These are phyloP conservation scores for Penicillium tannophilum DNA, from an alignment of 495 filamentous ascomycete species.

Conservation along the genomic window DNA sequence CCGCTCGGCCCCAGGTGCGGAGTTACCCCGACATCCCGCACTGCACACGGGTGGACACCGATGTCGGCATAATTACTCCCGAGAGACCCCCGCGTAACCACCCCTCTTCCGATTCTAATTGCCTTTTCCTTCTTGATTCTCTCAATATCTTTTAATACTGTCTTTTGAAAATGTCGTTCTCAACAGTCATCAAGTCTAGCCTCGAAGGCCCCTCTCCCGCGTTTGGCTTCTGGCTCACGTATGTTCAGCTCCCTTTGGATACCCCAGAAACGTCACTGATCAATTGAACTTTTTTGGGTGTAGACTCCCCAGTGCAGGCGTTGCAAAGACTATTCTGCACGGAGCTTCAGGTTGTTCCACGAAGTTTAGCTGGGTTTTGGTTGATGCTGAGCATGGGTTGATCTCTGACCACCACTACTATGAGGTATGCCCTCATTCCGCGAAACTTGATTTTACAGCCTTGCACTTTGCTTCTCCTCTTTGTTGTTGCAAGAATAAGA, in stretches of 20 bases:
- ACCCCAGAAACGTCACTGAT: neutral
- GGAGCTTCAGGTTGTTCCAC: slow-evolving; percentile 28
- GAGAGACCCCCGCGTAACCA: neutral
- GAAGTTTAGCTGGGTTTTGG: slow-evolving; percentile 64
- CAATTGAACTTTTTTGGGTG: neutral
- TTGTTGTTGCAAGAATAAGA: neutral
- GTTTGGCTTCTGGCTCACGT: slow-evolving; percentile 46
- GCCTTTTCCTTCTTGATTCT: neutral
- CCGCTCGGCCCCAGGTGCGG: neutral
- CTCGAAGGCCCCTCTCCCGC: slow-evolving; percentile 22
- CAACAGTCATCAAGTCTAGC: slow-evolving; percentile 24
- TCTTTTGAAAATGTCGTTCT: slow-evolving; percentile 26
- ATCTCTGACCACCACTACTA: slow-evolving; percentile 43
- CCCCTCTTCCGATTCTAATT: slow-evolving; percentile 5
- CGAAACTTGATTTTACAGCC: neutral
- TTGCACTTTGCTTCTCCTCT: neutral
- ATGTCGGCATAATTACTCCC: slow-evolving; percentile 1
- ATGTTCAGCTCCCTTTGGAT: slow-evolving; percentile 13
- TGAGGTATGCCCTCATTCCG: slow-evolving; percentile 24
- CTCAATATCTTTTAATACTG: neutral
- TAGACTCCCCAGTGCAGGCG: slow-evolving; percentile 37
- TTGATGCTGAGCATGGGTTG: slow-evolving; percentile 84
- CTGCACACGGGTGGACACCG: neutral
- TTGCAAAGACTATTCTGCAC: slow-evolving; percentile 41
- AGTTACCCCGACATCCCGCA: slow-evolving; percentile 5